Conservation (phyloP, 306 rosid species). For the Prunus mongolica region DNA sequence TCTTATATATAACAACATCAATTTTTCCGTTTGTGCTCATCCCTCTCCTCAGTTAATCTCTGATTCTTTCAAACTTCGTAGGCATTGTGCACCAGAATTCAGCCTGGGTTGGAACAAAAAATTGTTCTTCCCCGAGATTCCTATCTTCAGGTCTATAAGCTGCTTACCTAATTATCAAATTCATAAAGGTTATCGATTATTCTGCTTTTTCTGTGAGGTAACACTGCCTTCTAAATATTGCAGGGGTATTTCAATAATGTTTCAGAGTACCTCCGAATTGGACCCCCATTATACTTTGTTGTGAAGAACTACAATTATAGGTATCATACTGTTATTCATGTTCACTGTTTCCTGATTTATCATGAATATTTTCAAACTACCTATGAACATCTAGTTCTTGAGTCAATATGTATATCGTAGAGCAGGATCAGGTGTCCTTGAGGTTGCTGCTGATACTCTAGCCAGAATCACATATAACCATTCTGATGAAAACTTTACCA, state of each 20-base stretch:
- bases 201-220: background rate
- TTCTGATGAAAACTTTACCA: background rate
- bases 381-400: background rate
- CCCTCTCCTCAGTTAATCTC: slow-evolving; percentile 5
- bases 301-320: slow-evolving; percentile 95
- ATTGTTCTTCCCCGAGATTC: slow-evolving; percentile 96
- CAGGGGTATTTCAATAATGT: slow-evolving; percentile 95
- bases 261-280: slow-evolving; percentile 87
- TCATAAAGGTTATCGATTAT: background rate
- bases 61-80: slow-evolving; percentile 24
- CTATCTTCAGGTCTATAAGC: slow-evolving; percentile 80
- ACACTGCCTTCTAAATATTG: slow-evolving; percentile 27
- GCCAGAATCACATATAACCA: background rate
- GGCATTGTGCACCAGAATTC: slow-evolving; percentile 92
- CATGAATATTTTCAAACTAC: background rate
- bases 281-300: slow-evolving; percentile 92
- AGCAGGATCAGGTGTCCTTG: background rate
- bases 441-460: background rate
- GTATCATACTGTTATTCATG: slow-evolving; percentile 32
- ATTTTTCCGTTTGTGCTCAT: slow-evolving; percentile 19
- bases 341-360: slow-evolving; percentile 3
- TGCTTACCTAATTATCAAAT: slow-evolving; percentile 8
- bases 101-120: slow-evolving; percentile 95
- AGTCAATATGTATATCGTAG: background rate
- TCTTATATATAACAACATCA: slow-evolving; percentile 3